phyloP scores from a whole-genome alignment of 345 rosid genomes.

The Bruguiera gymnorhiza region DNA sequence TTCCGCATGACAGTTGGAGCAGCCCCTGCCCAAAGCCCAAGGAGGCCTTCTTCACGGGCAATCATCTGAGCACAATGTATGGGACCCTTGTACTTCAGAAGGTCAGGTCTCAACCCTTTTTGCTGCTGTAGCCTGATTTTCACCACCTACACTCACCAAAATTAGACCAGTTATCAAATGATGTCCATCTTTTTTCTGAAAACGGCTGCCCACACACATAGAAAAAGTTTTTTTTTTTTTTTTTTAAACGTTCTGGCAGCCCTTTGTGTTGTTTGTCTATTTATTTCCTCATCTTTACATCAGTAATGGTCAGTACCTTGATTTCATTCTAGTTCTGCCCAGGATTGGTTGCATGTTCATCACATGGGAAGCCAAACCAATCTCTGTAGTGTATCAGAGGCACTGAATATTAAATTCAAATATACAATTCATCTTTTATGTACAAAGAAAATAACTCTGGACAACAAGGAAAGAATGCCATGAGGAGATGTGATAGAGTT shows the following conservation, averaged over 20 bases:
- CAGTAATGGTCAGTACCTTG: no score
- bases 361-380: no score
- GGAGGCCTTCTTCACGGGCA: constrained; percentile 65
- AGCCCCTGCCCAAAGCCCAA: constrained; percentile 96
- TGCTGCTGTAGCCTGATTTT: constrained; percentile 95
- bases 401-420: not conserved
- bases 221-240: no score
- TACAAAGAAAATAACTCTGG: no score
- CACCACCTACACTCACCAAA: constrained; percentile 60
- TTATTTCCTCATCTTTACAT: no score
- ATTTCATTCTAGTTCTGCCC: no score
- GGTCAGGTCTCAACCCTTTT: constrained; percentile 74
- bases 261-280: no score
- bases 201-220: not conserved
- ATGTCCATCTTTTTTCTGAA: not conserved
- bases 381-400: not conserved
- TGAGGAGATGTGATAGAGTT: no score
- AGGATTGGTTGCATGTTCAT: no score
- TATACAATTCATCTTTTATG: not conserved
- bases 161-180: constrained; percentile 15
- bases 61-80: constrained; percentile 74
- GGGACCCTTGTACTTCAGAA: constrained; percentile 88
- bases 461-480: no score
- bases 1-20: constrained; percentile 96
- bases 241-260: no score